A percentile compares a stretch with the other conserved stretches of the same genome.
These are phyloP conservation scores for Chalaropsis ovoidea DNA, from an alignment of 2,329 filamentous ascomycete genomes.

Conservation along the genomic window DNA sequence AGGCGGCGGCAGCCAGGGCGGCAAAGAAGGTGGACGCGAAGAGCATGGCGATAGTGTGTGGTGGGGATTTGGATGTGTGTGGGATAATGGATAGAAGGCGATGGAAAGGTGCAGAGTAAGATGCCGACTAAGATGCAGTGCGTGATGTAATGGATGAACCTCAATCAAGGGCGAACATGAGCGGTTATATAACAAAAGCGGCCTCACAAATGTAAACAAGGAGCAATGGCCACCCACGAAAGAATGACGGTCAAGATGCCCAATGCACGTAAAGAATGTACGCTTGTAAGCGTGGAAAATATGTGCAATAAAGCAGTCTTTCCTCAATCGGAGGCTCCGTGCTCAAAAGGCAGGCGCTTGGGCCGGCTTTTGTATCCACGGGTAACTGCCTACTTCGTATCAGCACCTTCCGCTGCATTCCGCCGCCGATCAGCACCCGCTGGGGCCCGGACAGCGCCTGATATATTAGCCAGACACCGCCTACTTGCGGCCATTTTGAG, in stretches of 20 bases:
- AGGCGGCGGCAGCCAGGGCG: conserved; percentile 16
- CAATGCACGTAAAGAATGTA: conserved; percentile 4
- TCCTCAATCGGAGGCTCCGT: neutral
- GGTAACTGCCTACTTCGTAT: neutral
- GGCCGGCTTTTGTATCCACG: neutral
- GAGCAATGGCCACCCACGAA: neutral
- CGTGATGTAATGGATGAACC: no score
- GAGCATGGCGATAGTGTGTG: conserved; percentile 12
- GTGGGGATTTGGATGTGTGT: no score
- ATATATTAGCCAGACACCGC: neutral
- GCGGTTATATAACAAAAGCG: neutral
- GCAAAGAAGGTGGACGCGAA: conserved; percentile 16
- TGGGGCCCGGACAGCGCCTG: neutral
- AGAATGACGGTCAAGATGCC: neutral
- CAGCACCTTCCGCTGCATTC: neutral
- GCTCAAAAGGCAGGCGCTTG: neutral
- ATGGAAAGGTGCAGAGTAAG: neutral
- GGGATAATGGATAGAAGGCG: neutral
- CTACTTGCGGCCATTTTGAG: neutral
- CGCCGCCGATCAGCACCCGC: neutral
- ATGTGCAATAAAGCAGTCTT: neutral
- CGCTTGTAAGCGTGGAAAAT: neutral
- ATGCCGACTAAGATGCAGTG: no score
- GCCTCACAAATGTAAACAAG: neutral
- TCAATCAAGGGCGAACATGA: neutral